Evolutionary conservation across 2,329 filamentous ascomycete species (phyloP), one percentile per base, ranked within the genome.

Genomic region (Xylariomycetidae sp.): DNA sequence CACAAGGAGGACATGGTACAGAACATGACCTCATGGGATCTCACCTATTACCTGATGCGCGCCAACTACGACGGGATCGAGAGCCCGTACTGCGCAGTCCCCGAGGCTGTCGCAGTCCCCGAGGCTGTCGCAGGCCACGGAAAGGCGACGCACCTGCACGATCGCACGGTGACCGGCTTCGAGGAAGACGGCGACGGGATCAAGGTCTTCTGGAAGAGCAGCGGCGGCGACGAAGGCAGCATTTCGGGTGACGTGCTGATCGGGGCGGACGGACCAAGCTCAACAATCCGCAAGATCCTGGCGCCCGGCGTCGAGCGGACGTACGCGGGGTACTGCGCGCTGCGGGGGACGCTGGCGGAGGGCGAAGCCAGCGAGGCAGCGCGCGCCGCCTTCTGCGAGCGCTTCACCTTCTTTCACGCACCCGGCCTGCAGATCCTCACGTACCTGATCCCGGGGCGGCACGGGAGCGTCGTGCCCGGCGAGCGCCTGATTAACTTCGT

Each of bases 11-110:
- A 59, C 14, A 53, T 54, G 37, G 39, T 46, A 19, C 65, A 68
- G 45, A 53, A 55, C 35, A 69, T 69, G 67, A 68, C 63, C 4
- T 65, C 61, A 14, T 70, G 67, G 66, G 65, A 68, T 34, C 35
- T 68, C 22, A 50, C 64, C 7, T 69, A 68, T 40, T 53, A 64
- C 31, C 38, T 68, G 6, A 52, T 68, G 39, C 55, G 66, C 19
- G 63, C 63, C 36, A 62, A 65, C 32, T 66, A 64, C 31, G 65
- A 70, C 36, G 60, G 60, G 2, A 31, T 52, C 9, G 31, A 48
- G 20, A 58, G 49, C 30, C 15, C 47, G 1, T 60, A 61, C 34
- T 59, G 43, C 39, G 40, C 54, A 4, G 52, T 50, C 0, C 57
- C 56, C 3, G n/a, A n/a, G n/a, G n/a, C n/a, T n/a, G n/a, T n/a